Evolutionary conservation across 1,284 basidiomycete species (phyloP), one percentile per base, ranked within the genome.

Genomic region (Pascua guehoae): DNA sequence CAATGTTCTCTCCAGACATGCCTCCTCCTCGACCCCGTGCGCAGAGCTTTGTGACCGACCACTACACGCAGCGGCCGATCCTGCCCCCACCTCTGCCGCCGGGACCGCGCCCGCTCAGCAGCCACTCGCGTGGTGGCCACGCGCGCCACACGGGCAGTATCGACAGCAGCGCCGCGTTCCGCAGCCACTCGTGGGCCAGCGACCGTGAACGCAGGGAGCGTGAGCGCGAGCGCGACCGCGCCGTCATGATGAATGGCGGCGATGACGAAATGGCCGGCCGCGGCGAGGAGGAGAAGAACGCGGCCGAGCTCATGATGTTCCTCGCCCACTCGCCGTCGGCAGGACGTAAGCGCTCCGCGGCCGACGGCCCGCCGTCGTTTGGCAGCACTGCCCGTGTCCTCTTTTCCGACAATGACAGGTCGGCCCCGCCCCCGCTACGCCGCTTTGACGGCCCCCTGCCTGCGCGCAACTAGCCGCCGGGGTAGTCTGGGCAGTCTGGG

Each of bases 301-400:
- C 75, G 0, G 75, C 70, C 18, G 75, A 77, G 54, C 61, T 77
- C 49, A 77, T 77, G 75, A 75, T 77, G 68, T 77, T 74, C 58
- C 48, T 77, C 12, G 75, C 75, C 1, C 72, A 74, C 56, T 71
- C 69, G n/a, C 75, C 75, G 10, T 70, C 68, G 36, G 70, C 58
- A 1, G 59, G 53, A n/a, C 53, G 56, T 8, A 62, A 58, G 54
- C 57, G 60, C 12, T 40, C 48, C 18, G 53, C 58, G 38, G 48
- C 50, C 7, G 61, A 58, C 4, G 53, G 42, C 12, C 51, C 39
- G 4, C 39, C 58, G 15, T 54, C 53, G 16, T 57, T 66, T n/a
- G 60, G 64, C 0, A 53, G 56, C 12, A 65, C 68, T 2, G 71
- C 73, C 7, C 63, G 73, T 36, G 72, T 75, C 11, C 53, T 75